phyloP scores from a whole-genome alignment of 2,329 filamentous ascomycete genomes.

The Blumeria hordei region DNA sequence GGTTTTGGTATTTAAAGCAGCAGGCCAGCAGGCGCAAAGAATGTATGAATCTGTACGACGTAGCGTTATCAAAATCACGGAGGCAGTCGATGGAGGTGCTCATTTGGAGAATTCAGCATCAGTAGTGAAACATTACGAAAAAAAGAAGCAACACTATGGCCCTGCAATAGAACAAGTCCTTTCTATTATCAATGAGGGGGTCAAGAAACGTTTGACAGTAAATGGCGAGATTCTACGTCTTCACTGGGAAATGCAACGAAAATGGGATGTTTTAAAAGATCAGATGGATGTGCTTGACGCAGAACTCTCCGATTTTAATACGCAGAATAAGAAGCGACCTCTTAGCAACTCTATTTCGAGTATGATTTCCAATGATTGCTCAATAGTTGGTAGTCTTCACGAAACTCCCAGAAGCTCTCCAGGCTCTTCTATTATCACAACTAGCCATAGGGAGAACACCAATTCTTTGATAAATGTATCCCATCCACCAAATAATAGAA shows the following conservation, averaged over 20 bases:
- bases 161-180: conserved; percentile 81
- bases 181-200: conserved; percentile 83
- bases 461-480: conserved; percentile 13
- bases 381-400: conserved; percentile 21
- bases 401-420: conserved; percentile 34
- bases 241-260: conserved; percentile 63
- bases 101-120: conserved; percentile 46
- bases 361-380: conserved; percentile 33
- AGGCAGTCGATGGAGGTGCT: conserved; percentile 50
- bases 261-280: conserved; percentile 52
- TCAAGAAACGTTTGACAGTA: conserved; percentile 81
- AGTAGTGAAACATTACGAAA: conserved; percentile 72
- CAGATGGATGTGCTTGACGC: conserved; percentile 58
- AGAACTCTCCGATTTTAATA: conserved; percentile 47
- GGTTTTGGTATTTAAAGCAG: conserved; percentile 86
- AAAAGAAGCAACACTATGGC: conserved; percentile 83
- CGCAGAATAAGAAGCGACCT: conserved; percentile 40
- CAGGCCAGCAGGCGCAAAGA: conserved; percentile 74
- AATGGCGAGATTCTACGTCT: conserved; percentile 85
- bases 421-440: conserved; percentile 36
- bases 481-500: conserved; percentile 5
- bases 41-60: conserved; percentile 92
- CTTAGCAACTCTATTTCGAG: conserved; percentile 83
- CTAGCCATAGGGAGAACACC: conserved; percentile 21
- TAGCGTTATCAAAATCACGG: conserved; percentile 59